Percentiles rank a stretch among this genome's conserved stretches.
These are phyloP conservation scores for Candida krabiensis DNA, from an alignment of 805 yeast species.

Conservation along the genomic window DNA sequence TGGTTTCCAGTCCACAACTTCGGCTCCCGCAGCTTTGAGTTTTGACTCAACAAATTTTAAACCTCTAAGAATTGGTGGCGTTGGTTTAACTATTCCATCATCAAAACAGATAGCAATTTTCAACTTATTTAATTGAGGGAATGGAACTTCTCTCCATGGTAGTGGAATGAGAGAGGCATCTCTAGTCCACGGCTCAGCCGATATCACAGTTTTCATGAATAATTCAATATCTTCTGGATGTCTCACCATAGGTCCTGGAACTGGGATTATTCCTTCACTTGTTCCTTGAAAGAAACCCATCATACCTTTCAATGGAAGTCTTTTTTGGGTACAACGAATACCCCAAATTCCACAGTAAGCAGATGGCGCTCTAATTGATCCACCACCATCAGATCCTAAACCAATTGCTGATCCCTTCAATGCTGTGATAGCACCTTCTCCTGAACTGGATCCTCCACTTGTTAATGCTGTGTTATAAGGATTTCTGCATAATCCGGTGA, in stretches of 20 bases:
- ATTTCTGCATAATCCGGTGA: constrained; percentile 50
- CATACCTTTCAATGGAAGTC: constrained; percentile 43
- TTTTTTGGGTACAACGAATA: constrained; percentile 46
- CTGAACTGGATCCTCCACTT: constrained; percentile 57
- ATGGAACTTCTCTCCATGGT: constrained; percentile 47
- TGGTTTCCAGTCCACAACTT: constrained; percentile 52
- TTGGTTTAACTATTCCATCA: constrained; percentile 52
- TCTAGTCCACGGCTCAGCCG: constrained; percentile 53
- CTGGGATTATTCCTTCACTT: constrained; percentile 46
- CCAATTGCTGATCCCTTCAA: constrained; percentile 46
- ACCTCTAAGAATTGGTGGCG: constrained; percentile 43
- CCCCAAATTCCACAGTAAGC: constrained; percentile 52
- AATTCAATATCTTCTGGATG: constrained; percentile 49
- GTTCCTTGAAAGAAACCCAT: constrained; percentile 42
- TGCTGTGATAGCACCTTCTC: constrained; percentile 49
- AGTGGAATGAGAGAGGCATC: constrained; percentile 50
- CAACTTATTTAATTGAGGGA: constrained; percentile 34
- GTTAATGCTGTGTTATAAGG: constrained; percentile 47
- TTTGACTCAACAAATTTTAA: constrained; percentile 50
- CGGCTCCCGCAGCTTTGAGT: constrained; percentile 54
- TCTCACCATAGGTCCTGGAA: constrained; percentile 49
- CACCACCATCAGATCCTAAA: constrained; percentile 51
- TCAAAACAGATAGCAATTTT: constrained; percentile 48
- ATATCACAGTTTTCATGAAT: constrained; percentile 45
- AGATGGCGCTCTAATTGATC: constrained; percentile 56